A percentile compares a stretch with the other conserved stretches of the same genome.
Evolutionary conservation across 805 yeast species (phyloP).

Genomic region (Candida michaelii): DNA sequence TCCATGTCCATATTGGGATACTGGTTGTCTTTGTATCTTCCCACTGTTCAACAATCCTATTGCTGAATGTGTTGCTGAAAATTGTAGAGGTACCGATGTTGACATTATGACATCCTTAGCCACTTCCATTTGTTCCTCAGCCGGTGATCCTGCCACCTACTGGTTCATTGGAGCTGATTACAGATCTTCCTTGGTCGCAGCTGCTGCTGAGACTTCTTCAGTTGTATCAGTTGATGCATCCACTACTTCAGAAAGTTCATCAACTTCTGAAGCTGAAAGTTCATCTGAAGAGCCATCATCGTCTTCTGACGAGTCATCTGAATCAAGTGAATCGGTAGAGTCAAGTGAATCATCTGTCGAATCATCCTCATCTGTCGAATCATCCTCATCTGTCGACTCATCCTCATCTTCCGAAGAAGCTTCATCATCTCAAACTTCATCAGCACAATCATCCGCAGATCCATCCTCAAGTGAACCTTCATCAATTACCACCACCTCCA

Average conservation of each 20-base stretch:
- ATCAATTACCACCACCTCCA: constrained; percentile 6
- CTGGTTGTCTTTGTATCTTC: constrained; percentile 47
- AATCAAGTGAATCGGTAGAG: no score
- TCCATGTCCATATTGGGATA: constrained; percentile 48
- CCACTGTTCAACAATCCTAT: constrained; percentile 28
- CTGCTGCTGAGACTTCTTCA: constrained; percentile 23
- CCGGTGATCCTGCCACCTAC: constrained; percentile 24
- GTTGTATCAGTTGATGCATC: constrained; percentile 6
- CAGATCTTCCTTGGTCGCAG: constrained; percentile 22
- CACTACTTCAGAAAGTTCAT: neutral
- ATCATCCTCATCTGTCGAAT: no score
- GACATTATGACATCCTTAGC: constrained; percentile 29
- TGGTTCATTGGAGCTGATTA: constrained; percentile 41
- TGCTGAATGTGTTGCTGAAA: constrained; percentile 37
- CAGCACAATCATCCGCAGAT: no score
- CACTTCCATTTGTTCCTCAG: constrained; percentile 32
- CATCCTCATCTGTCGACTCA: no score
- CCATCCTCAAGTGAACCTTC: no score
- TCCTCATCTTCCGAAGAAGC: neutral
- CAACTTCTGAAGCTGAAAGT: neutral
- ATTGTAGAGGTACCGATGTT: constrained; percentile 36
- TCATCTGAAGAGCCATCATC: neutral
- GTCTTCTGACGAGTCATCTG: no score
- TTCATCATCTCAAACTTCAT: no score
- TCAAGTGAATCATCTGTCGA: neutral